These are phyloP conservation scores for Suillus hirtellus DNA, from an alignment of 768 basidiomycete species.

Conservation along the genomic window DNA sequence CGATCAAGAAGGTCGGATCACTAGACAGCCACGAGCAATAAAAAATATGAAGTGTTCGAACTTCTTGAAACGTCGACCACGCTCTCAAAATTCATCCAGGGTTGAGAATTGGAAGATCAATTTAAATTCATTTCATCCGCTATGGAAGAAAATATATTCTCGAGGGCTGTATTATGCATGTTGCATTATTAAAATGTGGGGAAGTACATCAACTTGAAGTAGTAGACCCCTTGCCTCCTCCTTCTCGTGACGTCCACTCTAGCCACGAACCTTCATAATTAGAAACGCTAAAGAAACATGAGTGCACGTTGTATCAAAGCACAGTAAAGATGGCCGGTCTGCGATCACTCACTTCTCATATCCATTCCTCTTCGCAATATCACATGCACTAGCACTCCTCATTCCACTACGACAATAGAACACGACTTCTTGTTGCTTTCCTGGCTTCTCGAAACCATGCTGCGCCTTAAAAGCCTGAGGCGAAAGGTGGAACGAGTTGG, in stretches of 20 bases:
- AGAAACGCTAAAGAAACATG: constrained; percentile 41
- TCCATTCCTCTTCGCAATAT: constrained; percentile 79
- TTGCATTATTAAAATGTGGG: not conserved
- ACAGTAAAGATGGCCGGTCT: constrained; percentile 3
- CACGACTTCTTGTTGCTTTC: constrained; percentile 68
- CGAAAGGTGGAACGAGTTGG: constrained; percentile 59
- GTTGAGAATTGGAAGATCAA: not conserved
- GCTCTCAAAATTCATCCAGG: not conserved
- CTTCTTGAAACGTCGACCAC: not conserved
- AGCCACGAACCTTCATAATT: constrained; percentile 91
- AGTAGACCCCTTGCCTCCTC: constrained; percentile 37
- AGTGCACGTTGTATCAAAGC: not conserved
- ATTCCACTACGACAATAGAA: constrained; percentile 93
- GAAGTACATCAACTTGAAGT: constrained; percentile 10
- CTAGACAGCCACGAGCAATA: not conserved
- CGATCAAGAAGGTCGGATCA: constrained; percentile 2
- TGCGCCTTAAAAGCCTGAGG: constrained; percentile 58
- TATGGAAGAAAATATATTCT: not conserved
- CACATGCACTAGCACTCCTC: constrained; percentile 78
- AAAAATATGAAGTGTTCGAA: not conserved
- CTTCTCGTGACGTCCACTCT: constrained; percentile 70
- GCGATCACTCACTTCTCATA: constrained; percentile 64
- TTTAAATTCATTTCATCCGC: not conserved
- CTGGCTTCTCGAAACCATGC: constrained; percentile 76
- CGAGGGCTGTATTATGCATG: constrained; percentile 7